Evolutionary conservation across 495 filamentous ascomycete genomes (phyloP), one percentile per base, ranked within the genome.

Genomic region (Sordaria brevicollis): DNA sequence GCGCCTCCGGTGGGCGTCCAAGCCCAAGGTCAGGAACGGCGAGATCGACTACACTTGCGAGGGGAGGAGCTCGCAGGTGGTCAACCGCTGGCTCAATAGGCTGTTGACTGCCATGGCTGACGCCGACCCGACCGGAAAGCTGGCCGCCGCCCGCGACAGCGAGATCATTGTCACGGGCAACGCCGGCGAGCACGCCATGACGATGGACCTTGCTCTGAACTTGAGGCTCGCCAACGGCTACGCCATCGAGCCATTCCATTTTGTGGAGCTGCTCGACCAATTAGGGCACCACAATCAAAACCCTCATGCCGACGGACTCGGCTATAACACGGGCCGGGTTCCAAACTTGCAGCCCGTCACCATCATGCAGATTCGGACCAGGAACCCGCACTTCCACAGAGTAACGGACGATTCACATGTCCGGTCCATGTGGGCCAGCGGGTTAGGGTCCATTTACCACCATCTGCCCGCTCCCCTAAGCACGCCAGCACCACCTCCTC

Each of bases 161-260:
- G 49, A 62, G 2, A 41, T 75, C 2, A 54, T 79, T 29, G 68
- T 70, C 0, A 79, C 77, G 15, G 77, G 75, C 19, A 79, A 79
- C 62, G 76, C 77, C 4, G 77, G 77, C 29, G 77, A 79, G 43
- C 77, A 79, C 67, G 76, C 76, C 66, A 75, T 79, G 75, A 75
- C 75, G 19, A 75, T 79, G 74, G 65, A 35, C 10, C 35, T 79
- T 39, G 77, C 73, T 0, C 35, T 74, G 11, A 77, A 72, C 68
- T 57, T 76, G 57, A 36, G 71, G 31, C 25, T 73, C 67, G 77
- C 76, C 4, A 73, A 73, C 66, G 77, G 77, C 29, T 79, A 79
- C 41, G 76, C 76, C 67, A 74, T 79, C 65, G 77, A 79, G 71
- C 76, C 77, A 7, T 79, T 74, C 34, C 77, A 79, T 38, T 75